Evolutionary conservation across 345 rosid species (phyloP), one percentile per base, ranked within the genome.

Genomic region (Dimocarpus longan): DNA sequence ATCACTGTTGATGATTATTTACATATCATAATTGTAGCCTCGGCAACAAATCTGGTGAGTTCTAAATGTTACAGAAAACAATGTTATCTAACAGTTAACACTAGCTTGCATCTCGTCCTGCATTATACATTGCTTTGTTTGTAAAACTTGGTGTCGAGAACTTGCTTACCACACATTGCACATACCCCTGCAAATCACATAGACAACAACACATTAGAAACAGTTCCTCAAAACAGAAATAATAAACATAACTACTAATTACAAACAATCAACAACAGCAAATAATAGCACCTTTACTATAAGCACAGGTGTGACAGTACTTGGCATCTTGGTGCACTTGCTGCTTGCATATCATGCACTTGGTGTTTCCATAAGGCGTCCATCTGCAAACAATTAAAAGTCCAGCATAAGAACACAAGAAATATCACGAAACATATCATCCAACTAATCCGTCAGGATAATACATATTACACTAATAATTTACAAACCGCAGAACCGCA

Each of bases 151-250:
- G 99, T 96, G 89, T 97, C 98, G 8, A 97, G 89, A 24, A 97
- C 99, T 89, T 97, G 98, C 87, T 97, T 97, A 40, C 99, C 99
- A 2, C 99, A 96, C 99, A 96, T 93, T 0, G 97, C 98, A 71
- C 98, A 93, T n/a, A 97, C 93, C 50, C 98, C 99, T 96, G 87
- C 79, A 87, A 22, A 26, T 71, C 10, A 60, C 44, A 85, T 15
- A 67, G 37, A 28, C 46, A 75, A 50, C 1, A 48, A 12, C 66
- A 76, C 50, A 26, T 80, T 56, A 78, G 56, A 40, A 81, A 46
- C 66, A 15, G 66, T 8, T 24, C 9, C 48, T 43, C 3, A 65
- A 69, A 63, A 60, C 0, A 13, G 12, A 81, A 52, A 26, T n/a
- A 7, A 24, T 15, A 52, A 16, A 42, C 21, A n/a, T 62, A 63